Conservation (phyloP, 208 protist genomes). For the Trypanosoma boissoni region DNA sequence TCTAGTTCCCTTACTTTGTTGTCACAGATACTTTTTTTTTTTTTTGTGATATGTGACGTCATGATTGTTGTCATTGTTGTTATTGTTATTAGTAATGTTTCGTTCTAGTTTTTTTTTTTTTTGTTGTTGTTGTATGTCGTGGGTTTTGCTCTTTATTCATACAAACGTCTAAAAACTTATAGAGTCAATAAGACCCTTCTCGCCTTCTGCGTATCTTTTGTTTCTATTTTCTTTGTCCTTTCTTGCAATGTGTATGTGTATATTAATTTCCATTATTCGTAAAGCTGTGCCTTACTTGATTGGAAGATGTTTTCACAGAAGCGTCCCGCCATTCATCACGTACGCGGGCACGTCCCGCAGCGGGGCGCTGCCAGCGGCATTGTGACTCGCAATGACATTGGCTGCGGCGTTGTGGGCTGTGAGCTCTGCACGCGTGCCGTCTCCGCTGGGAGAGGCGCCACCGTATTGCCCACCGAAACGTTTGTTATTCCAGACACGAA, state of each 20-base stretch:
- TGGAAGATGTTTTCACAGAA: conserved; percentile 83
- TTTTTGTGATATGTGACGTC: background rate
- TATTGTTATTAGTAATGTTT: background rate
- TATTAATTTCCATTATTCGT: background rate
- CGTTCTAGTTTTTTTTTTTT: conserved; percentile 4
- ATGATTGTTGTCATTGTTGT: background rate
- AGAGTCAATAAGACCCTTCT: no score
- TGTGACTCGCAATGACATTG: conserved; percentile 79
- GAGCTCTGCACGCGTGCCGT: conserved; percentile 38
- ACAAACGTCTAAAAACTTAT: no score
- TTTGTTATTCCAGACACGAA: conserved; percentile 90
- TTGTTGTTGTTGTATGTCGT: no score
- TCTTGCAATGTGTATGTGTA: conserved; percentile 1
- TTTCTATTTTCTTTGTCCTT: conserved; percentile 15
- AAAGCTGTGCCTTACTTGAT: background rate
- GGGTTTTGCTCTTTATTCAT: no score
- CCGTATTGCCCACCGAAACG: conserved; percentile 24
- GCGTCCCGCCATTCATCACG: conserved; percentile 42
- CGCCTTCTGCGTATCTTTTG: conserved; percentile 10
- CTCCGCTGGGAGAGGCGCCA: conserved; percentile 21
- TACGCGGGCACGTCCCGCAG: conserved; percentile 24
- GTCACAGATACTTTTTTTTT: background rate
- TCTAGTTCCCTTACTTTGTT: no score
- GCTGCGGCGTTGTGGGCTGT: conserved; percentile 65
- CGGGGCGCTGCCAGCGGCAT: conserved; percentile 20